phyloP scores from a whole-genome alignment of 225 moss, liverwort and hornwort genomes.

The Rhytidiadelphus loreus region DNA sequence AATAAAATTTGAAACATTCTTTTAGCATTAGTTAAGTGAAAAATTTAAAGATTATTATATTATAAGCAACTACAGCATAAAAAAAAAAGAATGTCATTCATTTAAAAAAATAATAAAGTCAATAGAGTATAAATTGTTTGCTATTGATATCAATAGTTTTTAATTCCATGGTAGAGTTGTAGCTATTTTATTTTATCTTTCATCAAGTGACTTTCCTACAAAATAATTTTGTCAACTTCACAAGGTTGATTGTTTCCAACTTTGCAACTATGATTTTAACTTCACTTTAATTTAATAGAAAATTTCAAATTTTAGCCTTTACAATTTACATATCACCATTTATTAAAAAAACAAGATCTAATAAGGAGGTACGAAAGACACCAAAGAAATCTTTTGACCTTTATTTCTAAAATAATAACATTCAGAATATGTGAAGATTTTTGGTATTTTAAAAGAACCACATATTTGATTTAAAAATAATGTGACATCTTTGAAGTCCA shows the following conservation, averaged over 20 bases:
- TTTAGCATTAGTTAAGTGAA: background rate
- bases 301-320: background rate
- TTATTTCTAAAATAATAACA: background rate
- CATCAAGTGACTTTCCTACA: background rate
- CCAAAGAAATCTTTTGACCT: no score
- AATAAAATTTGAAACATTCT: no score
- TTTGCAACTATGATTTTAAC: background rate
- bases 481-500: no score
- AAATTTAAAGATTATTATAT: background rate
- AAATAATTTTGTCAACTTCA: background rate
- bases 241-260: no score
- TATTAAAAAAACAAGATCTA: no score
- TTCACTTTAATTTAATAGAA: background rate
- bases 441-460: background rate
- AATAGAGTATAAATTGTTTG: background rate
- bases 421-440: background rate
- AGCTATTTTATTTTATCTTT: background rate
- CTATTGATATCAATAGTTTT: background rate
- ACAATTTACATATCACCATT: accelerated
- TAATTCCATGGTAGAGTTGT: accelerated
- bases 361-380: background rate
- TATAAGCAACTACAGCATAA: no score
- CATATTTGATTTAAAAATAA: background rate
- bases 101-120: background rate
- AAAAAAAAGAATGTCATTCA: no score